A percentile compares a stretch with the other conserved stretches of the same genome.
These are phyloP conservation scores for Aschersonia sp. DNA, from an alignment of 2,329 filamentous ascomycete genomes.

Conservation along the genomic window DNA sequence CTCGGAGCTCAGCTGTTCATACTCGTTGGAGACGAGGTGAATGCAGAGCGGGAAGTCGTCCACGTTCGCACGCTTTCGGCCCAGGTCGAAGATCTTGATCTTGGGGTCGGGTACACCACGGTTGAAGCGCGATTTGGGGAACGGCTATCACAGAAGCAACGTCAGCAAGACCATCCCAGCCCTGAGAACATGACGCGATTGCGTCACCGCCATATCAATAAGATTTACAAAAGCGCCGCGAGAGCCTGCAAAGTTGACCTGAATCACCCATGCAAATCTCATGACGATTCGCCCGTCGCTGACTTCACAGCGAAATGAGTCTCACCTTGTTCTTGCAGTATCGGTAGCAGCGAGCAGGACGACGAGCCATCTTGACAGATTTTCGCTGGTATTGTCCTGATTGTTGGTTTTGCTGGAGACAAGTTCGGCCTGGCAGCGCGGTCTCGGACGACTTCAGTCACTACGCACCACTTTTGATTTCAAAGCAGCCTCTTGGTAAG, in stretches of 20 bases:
- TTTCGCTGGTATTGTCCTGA: conserved; percentile 18
- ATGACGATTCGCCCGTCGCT: no score
- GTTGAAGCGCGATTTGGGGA: conserved; percentile 99
- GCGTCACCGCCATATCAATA: not conserved
- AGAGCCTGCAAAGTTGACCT: no score
- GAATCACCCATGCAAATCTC: no score
- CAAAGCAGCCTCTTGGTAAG: conserved; percentile 30
- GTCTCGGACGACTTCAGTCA: not conserved
- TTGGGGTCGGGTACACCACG: conserved; percentile 83
- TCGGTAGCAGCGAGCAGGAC: conserved; percentile 98
- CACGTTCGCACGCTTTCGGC: conserved; percentile 95
- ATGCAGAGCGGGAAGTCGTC: conserved; percentile 99
- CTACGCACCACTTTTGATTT: conserved; percentile 30
- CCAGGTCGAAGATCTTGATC: conserved; percentile 97
- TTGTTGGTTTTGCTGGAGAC: no score
- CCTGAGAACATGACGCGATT: not conserved
- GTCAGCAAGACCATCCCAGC: not conserved
- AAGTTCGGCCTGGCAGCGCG: no score
- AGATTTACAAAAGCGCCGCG: no score
- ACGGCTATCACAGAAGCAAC: conserved; percentile 44
- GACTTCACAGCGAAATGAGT: conserved; percentile 7
- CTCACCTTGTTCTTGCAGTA: conserved; percentile 99
- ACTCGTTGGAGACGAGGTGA: conserved; percentile 99
- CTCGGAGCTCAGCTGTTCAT: conserved; percentile 99
- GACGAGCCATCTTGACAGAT: conserved; percentile 91